These are phyloP conservation scores for Clausena lansium DNA, from an alignment of 345 rosid genomes.

Conservation along the genomic window DNA sequence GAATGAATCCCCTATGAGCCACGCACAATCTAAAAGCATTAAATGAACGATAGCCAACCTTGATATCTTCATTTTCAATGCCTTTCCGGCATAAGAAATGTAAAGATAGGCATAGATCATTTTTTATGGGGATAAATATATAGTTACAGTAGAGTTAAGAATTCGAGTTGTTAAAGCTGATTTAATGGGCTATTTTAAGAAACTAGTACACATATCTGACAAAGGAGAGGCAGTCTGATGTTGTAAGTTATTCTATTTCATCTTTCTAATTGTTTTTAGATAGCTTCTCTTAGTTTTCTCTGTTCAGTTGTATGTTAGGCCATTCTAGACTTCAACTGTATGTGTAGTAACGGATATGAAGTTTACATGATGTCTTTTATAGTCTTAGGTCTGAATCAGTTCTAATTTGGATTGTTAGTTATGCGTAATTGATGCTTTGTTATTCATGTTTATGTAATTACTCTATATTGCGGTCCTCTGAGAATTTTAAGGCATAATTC, in stretches of 20 bases:
- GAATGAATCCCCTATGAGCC: not conserved
- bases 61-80: not conserved
- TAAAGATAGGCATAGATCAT: not conserved
- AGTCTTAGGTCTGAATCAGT: not conserved
- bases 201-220: not conserved
- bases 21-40: not conserved
- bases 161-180: not conserved
- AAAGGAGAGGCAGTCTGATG: conserved; percentile 50
- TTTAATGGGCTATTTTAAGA: not conserved
- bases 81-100: not conserved
- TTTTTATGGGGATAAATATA: not conserved
- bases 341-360: not conserved
- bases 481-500: not conserved
- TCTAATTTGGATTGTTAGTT: not conserved
- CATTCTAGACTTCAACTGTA: not conserved
- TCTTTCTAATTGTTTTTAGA: conserved; percentile 5
- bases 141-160: not conserved
- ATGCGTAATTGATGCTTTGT: not conserved
- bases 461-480: not conserved
- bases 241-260: conserved; percentile 46
- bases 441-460: not conserved
- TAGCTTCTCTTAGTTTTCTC: not conserved
- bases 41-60: not conserved
- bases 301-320: not conserved
- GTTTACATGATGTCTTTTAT: not conserved